phyloP scores from a whole-genome alignment of 2,329 filamentous ascomycete genomes.

The Pleoardoris graminearum region DNA sequence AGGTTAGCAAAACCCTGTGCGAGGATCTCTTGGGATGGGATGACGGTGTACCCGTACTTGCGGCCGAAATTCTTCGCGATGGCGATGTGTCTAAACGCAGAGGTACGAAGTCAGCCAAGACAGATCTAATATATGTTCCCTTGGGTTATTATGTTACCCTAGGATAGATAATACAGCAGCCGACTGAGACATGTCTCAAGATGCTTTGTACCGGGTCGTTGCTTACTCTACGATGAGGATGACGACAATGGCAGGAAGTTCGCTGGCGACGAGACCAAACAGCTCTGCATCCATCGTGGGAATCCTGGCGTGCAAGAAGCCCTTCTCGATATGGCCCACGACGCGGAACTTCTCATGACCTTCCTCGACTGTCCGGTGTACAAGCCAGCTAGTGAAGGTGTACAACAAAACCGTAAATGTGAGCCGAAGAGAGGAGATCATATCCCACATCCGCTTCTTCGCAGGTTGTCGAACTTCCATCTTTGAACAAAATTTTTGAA shows the following conservation, averaged over 20 bases:
- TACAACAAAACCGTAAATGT: conserved; percentile 88
- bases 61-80: conserved; percentile 94
- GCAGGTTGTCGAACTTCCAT: conserved; percentile 69
- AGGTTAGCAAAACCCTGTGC: conserved; percentile 88
- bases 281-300: conserved; percentile 68
- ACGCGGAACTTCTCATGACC: conserved; percentile 64
- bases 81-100: conserved; percentile 90
- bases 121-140: too few species aligned
- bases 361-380: conserved; percentile 57
- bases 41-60: conserved; percentile 89
- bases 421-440: conserved; percentile 82
- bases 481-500: conserved; percentile 59
- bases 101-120: too few species aligned
- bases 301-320: conserved; percentile 76
- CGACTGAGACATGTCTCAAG: too few species aligned
- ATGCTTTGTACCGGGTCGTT: too few species aligned
- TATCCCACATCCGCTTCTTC: conserved; percentile 76
- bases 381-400: conserved; percentile 83
- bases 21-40: conserved; percentile 91
- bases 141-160: too few species aligned
- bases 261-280: conserved; percentile 65
- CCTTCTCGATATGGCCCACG: conserved; percentile 74
- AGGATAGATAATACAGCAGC: too few species aligned
- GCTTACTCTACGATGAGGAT: conserved; percentile 92
- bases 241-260: conserved; percentile 82